Base-by-base conservation (phyloP, 2,329 filamentous ascomycete species). In the Cadophora sp. region DNA sequence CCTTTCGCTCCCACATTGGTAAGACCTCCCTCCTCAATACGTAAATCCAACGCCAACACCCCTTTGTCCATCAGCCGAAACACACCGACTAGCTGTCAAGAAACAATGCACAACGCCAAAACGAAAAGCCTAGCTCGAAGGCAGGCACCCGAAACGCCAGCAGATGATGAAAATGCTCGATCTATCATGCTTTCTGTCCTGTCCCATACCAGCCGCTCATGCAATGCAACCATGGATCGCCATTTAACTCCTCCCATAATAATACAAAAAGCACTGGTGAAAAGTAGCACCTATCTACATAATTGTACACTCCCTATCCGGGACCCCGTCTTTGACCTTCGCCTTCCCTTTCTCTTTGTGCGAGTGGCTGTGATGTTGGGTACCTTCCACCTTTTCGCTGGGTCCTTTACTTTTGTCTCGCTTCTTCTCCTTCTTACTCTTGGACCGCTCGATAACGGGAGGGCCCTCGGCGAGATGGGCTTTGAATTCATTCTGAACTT, bases 291-390 rank as follows among this genome's bases (percentile, higher is more conserved):
- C 56, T 55, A 24, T 59, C 65, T 72, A 85, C 84, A 85, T 85
- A 62, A 85, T 77, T 11, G 72, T 75, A 73, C 84, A 85, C 73
- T 85, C 83, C 70, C 84, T 79, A 67, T 85, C 84, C 1, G 81
- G 79, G 24, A 69, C 69, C 1, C 56, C 56, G 34, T 75, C 72
- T 37, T 75, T 77, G 1, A 71, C 70, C 62, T 76, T 79, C 29
- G 64, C 72, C 65, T 76, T 79, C 40, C 68, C 66, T 43, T 71
- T 73, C 53, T 65, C 71, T 65, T 74, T 73, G 29, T 70, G 69
- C 22, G 59, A 66, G 59, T 73, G 70, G 37, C 73, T 67, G 34
- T 74, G 70, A 51, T 73, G 68, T 9, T 73, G 67, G 34, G 74
- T 66, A 34, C 78, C 75, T 7, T 74, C 68, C 19, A 69, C 66